A percentile compares a stretch with the other conserved stretches of the same genome.
These are phyloP conservation scores for Euptelea pleiosperma DNA, from an alignment of 164 flowering plant genomes.

Conservation along the genomic window DNA sequence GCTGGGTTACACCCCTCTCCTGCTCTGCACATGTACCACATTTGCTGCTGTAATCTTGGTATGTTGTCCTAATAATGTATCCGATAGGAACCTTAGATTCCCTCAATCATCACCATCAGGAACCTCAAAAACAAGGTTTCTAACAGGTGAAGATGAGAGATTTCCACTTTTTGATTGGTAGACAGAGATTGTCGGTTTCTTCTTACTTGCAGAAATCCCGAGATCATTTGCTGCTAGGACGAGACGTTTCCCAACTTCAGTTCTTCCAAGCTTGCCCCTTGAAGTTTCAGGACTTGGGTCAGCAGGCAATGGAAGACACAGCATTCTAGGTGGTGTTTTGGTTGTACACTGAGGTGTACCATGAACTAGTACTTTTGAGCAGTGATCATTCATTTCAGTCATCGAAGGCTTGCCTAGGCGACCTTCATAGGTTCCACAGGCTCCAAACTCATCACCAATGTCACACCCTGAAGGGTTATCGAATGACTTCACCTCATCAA, in stretches of 20 bases:
- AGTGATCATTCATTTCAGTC: constrained; percentile 5
- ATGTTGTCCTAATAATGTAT: too few relatives aligned
- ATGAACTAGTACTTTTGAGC: constrained; percentile 7
- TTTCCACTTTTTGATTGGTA: constrained; percentile 20
- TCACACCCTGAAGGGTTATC: constrained; percentile 13
- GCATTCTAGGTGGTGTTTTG: constrained; percentile 16
- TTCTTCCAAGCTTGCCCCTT: constrained; percentile 17
- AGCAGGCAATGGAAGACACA: not conserved
- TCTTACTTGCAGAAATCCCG: constrained; percentile 26
- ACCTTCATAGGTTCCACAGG: not conserved
- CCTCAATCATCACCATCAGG: constrained; percentile 34
- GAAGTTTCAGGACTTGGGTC: constrained; percentile 8
- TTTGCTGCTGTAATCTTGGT: too few relatives aligned
- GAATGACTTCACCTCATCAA: constrained; percentile 20
- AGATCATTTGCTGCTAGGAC: constrained; percentile 40
- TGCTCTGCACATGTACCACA: too few relatives aligned
- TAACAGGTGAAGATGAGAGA: constrained; percentile 14
- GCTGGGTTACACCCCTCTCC: too few relatives aligned
- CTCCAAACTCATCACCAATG: not conserved
- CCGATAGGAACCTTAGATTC: not conserved
- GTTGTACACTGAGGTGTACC: constrained; percentile 7
- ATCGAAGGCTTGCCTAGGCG: constrained; percentile 5
- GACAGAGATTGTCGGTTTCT: constrained; percentile 13
- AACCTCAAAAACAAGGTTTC: constrained; percentile 36
- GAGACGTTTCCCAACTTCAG: constrained; percentile 45